A percentile compares a stretch with the other conserved stretches of the same genome.
phyloP scores from a whole-genome alignment of 148 eudicot genomes.

The Agrostemma githago region DNA sequence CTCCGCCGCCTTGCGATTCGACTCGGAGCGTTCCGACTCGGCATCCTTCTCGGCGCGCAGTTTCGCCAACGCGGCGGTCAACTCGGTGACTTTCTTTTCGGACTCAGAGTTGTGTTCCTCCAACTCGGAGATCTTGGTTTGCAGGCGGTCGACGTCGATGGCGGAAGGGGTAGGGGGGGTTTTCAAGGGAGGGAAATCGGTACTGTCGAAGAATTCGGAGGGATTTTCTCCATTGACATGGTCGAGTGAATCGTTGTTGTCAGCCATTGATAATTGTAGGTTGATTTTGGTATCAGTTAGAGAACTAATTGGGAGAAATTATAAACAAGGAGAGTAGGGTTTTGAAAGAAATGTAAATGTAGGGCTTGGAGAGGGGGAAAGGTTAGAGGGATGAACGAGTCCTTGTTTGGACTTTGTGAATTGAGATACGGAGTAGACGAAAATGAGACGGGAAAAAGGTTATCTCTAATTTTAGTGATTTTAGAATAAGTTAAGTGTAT shows the following conservation, averaged over 20 bases:
- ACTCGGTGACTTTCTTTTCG: not conserved
- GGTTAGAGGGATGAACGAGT: not conserved
- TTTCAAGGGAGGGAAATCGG: conserved; percentile 16
- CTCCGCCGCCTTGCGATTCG: conserved; percentile 19
- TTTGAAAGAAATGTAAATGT: not conserved
- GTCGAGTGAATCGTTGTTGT: not conserved
- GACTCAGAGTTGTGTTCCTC: not conserved
- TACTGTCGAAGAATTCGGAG: conserved; percentile 14
- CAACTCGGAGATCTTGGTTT: conserved; percentile 19
- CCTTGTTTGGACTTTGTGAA: not conserved
- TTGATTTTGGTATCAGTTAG: not conserved
- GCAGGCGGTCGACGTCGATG: conserved; percentile 7
- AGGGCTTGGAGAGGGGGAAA: not conserved
- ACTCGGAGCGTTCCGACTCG: conserved; percentile 4
- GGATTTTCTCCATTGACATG: not conserved
- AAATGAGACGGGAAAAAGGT: too few relatives aligned
- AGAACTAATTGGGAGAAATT: too few relatives aligned
- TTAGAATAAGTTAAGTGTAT: too few relatives aligned
- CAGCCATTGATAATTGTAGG: conserved; percentile 18
- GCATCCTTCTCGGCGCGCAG: conserved; percentile 18
- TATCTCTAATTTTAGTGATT: too few relatives aligned
- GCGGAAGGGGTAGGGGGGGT: not conserved
- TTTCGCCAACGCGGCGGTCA: conserved; percentile 16
- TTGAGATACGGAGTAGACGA: not conserved
- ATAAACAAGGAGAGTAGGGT: not conserved